These are phyloP conservation scores for Ogataea sp. DNA, from an alignment of 805 yeast species.

Conservation along the genomic window DNA sequence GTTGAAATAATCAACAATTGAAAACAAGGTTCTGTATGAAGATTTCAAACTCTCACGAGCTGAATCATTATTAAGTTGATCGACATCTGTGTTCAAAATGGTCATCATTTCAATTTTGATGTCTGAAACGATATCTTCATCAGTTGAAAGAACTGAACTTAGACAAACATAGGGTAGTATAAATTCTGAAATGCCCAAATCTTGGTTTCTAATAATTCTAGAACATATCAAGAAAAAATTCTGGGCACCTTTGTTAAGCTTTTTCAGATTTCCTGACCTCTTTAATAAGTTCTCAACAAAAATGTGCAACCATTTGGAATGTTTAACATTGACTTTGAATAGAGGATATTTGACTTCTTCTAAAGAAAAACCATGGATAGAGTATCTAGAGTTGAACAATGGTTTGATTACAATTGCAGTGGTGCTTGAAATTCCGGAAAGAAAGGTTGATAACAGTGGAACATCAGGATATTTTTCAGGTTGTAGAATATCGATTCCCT, in stretches of 20 bases:
- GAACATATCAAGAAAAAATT: conserved; percentile 57
- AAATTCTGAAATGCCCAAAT: conserved; percentile 59
- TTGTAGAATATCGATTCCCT: conserved; percentile 7
- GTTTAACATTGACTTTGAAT: conserved; percentile 44
- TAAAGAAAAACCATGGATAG: conserved; percentile 41
- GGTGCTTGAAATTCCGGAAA: conserved; percentile 55
- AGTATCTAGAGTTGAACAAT: conserved; percentile 61
- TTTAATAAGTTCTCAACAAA: conserved; percentile 62
- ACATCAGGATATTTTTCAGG: too few relatives aligned
- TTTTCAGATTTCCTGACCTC: conserved; percentile 21
- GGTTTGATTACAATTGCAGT: conserved; percentile 73
- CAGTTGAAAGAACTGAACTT: conserved; percentile 38
- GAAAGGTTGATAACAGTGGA: too few relatives aligned
- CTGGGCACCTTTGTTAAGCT: conserved; percentile 22
- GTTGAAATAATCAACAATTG: conserved; percentile 72
- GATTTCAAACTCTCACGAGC: conserved; percentile 49
- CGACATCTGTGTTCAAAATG: conserved; percentile 44
- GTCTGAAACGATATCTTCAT: conserved; percentile 30
- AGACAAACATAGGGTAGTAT: conserved; percentile 72
- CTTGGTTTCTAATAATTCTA: conserved; percentile 60
- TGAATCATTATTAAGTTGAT: conserved; percentile 39
- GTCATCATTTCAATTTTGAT: conserved; percentile 51
- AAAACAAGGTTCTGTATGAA: conserved; percentile 68
- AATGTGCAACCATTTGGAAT: conserved; percentile 64
- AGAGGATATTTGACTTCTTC: conserved; percentile 54